Evolutionary conservation across 2,329 filamentous ascomycete genomes (phyloP), one percentile per base, ranked within the genome.

Genomic region (Cladosporium phlei): DNA sequence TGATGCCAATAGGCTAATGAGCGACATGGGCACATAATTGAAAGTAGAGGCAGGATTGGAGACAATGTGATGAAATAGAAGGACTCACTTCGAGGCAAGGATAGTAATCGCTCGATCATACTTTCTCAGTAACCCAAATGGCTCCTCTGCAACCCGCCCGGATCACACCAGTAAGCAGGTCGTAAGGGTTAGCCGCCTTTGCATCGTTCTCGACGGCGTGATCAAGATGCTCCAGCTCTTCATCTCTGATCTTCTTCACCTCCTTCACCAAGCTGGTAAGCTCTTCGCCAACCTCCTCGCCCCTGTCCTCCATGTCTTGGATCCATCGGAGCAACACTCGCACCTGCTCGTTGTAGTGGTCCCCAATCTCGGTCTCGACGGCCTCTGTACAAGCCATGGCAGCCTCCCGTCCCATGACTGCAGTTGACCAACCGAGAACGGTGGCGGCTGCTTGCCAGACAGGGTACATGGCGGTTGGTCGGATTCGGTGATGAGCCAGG

Each of bases 381-480:
- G 93, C 93, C 69, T 98, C 93, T 1, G 93, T 97, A 65, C 93
- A 98, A 10, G 93, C 93, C 93, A 98, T 98, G 27, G 93, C 91
- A 2, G 91, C 90, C 69, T 97, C 89, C 38, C 88, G 80, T 1
- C 93, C 90, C 76, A 98, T 77, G 32, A 93, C 70, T 0, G 86
- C 93, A 0, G 93, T 98, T 4, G 80, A 78, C 89, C 93, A 96
- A 14, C 93, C 93, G 6, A 98, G 69, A 0, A 84, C 80, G 0
- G 85, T 84, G 1, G 93, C 87, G 9, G 90, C 80, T 6, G 82
- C 74, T 33, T 84, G 80, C 93, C 93, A 98, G 2, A 96, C 53
- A 0, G 93, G 93, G 61, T 94, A 95, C 72, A 98, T 85, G 10
- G 85, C 87, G 0, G 93, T 96, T 0, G 93, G 93, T 0, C 93